Conservation (phyloP, 2,329 filamentous ascomycete genomes). For the Pseudocercospora macadamiae region DNA sequence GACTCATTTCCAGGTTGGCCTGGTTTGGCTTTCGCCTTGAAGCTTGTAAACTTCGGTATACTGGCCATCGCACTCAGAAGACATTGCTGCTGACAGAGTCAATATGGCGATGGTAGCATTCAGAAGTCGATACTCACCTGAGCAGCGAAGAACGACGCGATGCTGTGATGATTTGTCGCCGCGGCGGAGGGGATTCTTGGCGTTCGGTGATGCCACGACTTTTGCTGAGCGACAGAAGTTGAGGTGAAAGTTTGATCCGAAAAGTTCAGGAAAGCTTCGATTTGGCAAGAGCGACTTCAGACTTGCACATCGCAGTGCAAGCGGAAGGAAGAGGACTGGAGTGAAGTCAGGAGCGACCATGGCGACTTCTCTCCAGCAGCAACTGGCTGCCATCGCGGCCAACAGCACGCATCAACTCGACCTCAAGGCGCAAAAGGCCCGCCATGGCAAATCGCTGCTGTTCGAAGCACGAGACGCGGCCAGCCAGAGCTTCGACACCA, state of each 20-base stretch:
- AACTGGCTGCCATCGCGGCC: constrained; percentile 89
- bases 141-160: neutral
- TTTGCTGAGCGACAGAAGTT: neutral
- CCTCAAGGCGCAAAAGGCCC: constrained; percentile 86
- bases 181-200: neutral
- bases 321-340: neutral
- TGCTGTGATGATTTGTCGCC: neutral
- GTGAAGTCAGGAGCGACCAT: constrained; percentile 50
- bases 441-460: constrained; percentile 92
- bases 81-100: neutral
- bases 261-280: constrained; percentile 9
- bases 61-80: constrained; percentile 26
- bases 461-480: constrained; percentile 85
- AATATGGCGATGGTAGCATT: too few relatives aligned
- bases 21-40: constrained; percentile 57
- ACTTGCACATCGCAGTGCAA: neutral
- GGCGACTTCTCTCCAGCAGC: constrained; percentile 85
- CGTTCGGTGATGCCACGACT: constrained; percentile 8
- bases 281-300: neutral
- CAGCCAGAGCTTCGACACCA: constrained; percentile 84
- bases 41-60: constrained; percentile 75
- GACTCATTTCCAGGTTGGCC: neutral
- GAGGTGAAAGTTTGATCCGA: constrained; percentile 4
- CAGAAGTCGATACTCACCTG: constrained; percentile 6
- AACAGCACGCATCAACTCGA: constrained; percentile 90